phyloP scores from a whole-genome alignment of 2,329 filamentous ascomycete species.

The Alternaria postmessia region DNA sequence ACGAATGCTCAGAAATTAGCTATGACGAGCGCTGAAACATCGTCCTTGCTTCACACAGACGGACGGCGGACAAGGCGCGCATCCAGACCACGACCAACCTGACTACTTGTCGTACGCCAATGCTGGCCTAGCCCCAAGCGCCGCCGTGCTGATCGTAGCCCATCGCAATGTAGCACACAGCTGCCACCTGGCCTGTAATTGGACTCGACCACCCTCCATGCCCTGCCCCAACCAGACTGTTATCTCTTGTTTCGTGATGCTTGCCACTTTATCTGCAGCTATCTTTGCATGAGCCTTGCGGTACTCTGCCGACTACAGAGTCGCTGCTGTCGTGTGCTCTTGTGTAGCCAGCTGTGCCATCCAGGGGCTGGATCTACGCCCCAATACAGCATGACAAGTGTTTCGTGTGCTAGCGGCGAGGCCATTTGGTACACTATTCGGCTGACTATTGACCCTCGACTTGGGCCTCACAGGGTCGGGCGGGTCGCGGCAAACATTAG shows the following conservation, averaged over 20 bases:
- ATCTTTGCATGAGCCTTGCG: conserved; percentile 4
- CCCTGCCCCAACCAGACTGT: conserved; percentile 27
- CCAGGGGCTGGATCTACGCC: conserved; percentile 36
- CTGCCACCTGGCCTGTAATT: conserved; percentile 40
- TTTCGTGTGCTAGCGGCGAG: conserved; percentile 40
- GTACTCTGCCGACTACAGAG: not conserved
- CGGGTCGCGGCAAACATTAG: conserved; percentile 36
- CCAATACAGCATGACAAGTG: conserved; percentile 38
- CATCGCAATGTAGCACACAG: conserved; percentile 17
- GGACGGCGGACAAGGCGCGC: conserved; percentile 9
- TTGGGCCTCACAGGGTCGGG: conserved; percentile 28
- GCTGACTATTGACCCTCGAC: conserved; percentile 26
- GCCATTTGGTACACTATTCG: conserved; percentile 13
- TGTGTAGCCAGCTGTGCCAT: conserved; percentile 19
- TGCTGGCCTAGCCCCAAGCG: conserved; percentile 26
- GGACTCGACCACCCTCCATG: conserved; percentile 19
- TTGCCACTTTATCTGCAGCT: conserved; percentile 19
- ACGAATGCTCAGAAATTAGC: conserved; percentile 3
- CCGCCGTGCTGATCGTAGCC: conserved; percentile 23
- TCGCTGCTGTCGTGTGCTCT: conserved; percentile 9
- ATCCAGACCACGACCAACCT: conserved; percentile 13
- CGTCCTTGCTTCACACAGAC: conserved; percentile 30
- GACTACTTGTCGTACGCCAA: conserved; percentile 32
- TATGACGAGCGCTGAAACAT: conserved; percentile 32
- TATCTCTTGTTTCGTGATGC: conserved; percentile 36